Conservation (phyloP, 805 yeast genomes). For the Kockiozyma suomiensis region DNA sequence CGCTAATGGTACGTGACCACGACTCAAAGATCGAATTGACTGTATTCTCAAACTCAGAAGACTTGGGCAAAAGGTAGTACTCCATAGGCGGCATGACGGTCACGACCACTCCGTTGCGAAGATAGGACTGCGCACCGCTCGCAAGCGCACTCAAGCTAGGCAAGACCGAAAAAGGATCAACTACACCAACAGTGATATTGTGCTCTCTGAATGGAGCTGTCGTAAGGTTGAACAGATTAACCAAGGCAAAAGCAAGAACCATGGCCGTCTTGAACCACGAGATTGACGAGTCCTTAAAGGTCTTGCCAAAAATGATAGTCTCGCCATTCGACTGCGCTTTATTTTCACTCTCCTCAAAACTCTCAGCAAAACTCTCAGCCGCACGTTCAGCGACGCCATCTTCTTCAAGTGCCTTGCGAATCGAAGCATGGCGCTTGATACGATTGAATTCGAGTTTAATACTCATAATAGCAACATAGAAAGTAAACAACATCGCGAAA, state of each 20-base stretch:
- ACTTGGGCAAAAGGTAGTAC: conserved; percentile 37
- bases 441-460: conserved; percentile 85
- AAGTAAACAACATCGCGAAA: conserved; percentile 71
- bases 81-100: conserved; percentile 47
- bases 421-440: conserved; percentile 77
- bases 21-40: conserved; percentile 54
- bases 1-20: conserved; percentile 71
- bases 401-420: conserved; percentile 82
- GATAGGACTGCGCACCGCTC: conserved; percentile 5
- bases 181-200: conserved; percentile 21
- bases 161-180: conserved; percentile 26
- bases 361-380: conserved; percentile 68
- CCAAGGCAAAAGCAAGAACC: conserved; percentile 41
- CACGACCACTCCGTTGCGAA: conserved; percentile 35
- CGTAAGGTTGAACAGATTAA: conserved; percentile 46
- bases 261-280: conserved; percentile 39
- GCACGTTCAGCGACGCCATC: conserved; percentile 80
- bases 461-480: conserved; percentile 79
- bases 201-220: conserved; percentile 40
- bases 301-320: conserved; percentile 24
- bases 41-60: conserved; percentile 56
- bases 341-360: conserved; percentile 29
- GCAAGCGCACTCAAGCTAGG: conserved; percentile 23
- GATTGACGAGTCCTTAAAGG: conserved; percentile 31
- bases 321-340: conserved; percentile 10